A percentile compares a stretch with the other conserved stretches of the same genome.
Conservation (phyloP, 768 basidiomycete species). For the Lentinula raphanica region DNA sequence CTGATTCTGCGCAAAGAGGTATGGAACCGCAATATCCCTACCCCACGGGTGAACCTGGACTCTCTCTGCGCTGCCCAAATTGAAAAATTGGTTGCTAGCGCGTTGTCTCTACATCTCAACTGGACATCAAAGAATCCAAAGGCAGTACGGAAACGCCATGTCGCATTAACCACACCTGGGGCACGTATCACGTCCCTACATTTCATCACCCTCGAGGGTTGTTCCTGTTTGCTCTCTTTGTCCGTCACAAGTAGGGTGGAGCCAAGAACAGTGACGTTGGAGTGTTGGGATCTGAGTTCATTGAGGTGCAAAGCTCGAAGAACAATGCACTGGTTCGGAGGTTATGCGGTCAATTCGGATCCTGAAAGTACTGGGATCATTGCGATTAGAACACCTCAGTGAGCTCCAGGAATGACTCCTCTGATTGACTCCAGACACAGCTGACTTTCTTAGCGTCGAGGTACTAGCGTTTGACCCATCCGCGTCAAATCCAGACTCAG, state of each 20-base stretch:
- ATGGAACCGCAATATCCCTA: constrained; percentile 1
- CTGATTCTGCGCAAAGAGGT: background rate
- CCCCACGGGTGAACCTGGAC: constrained; percentile 16
- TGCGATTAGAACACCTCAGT: constrained; percentile 41
- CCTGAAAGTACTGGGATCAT: constrained; percentile 27
- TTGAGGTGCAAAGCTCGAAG: constrained; percentile 39
- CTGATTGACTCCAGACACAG: background rate
- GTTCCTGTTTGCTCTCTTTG: constrained; percentile 45
- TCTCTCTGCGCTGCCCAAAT: constrained; percentile 37
- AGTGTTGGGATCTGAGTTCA: constrained; percentile 53
- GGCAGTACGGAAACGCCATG: constrained; percentile 19
- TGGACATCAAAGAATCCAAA: constrained; percentile 44
- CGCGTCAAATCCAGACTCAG: constrained; percentile 28
- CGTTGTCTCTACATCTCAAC: constrained; percentile 38
- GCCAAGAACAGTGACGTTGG: constrained; percentile 30
- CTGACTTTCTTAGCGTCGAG: constrained; percentile 29
- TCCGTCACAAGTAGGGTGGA: constrained; percentile 17
- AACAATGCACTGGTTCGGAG: constrained; percentile 30
- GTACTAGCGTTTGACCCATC: constrained; percentile 35
- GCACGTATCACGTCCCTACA: constrained; percentile 39
- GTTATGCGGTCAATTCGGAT: constrained; percentile 43
- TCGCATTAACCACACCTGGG: constrained; percentile 17
- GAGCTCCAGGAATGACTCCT: constrained; percentile 10
- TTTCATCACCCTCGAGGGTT: constrained; percentile 39
- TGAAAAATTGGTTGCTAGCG: constrained; percentile 34